phyloP scores from a whole-genome alignment of 768 basidiomycete genomes.

The Dictyophora rubrovolvata region DNA sequence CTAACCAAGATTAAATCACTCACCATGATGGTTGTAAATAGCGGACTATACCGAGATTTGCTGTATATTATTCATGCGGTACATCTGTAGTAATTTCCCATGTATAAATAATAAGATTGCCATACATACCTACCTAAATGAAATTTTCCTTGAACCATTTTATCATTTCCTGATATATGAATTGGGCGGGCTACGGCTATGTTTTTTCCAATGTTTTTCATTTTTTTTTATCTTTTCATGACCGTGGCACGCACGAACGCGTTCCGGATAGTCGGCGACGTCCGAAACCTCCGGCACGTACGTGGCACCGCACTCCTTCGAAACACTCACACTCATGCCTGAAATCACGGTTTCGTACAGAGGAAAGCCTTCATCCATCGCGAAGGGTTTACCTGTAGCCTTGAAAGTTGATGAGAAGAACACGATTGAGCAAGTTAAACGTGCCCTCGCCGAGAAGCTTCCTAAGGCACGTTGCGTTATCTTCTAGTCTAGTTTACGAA shows the following conservation, averaged over 20 bases:
- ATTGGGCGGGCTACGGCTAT: not conserved
- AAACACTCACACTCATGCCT: slow-evolving; percentile 28
- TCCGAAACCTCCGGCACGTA: not conserved
- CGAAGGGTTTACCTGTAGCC: slow-evolving; percentile 40
- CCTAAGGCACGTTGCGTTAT: slow-evolving; percentile 32
- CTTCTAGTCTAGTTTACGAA: slow-evolving; percentile 13
- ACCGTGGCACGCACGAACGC: not conserved
- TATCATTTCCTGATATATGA: too few relatives aligned
- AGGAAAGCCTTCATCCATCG: slow-evolving; percentile 35
- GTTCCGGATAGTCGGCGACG: not conserved
- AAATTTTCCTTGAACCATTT: not conserved
- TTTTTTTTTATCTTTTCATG: not conserved
- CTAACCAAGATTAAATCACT: not conserved
- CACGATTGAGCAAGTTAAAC: slow-evolving; percentile 64
- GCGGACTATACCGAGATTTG: not conserved
- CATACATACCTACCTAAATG: not conserved
- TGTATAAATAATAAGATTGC: not conserved
- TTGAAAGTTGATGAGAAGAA: slow-evolving; percentile 39
- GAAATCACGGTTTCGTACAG: slow-evolving; percentile 41
- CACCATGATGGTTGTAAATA: not conserved
- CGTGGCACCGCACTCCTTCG: not conserved
- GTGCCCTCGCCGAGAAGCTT: slow-evolving; percentile 43
- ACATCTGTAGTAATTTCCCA: not conserved
- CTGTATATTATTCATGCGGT: not conserved
- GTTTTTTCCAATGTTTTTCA: not conserved